Evolutionary conservation across 2,329 filamentous ascomycete species (phyloP).

Genomic region (Leptodontidium sp.): DNA sequence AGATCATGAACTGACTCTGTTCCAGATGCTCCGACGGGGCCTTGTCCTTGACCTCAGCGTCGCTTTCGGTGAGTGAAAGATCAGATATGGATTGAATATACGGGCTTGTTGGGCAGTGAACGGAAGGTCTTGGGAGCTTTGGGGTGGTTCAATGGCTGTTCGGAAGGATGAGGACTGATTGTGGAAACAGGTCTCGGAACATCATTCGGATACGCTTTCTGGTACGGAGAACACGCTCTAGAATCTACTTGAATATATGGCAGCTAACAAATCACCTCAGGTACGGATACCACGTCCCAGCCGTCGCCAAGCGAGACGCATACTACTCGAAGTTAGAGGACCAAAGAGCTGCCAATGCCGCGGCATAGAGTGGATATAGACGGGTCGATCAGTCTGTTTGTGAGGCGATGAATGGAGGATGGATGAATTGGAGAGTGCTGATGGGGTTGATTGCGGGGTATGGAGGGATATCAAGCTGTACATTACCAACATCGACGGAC

Average conservation of each 20-base stretch:
- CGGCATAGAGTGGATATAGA: constrained; percentile 34
- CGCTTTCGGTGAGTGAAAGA: constrained; percentile 57
- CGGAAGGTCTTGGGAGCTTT: not conserved
- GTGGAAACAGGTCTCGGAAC: constrained; percentile 58
- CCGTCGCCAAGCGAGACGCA: constrained; percentile 50
- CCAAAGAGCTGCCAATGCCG: constrained; percentile 47
- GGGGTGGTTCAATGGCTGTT: not conserved
- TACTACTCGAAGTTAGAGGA: constrained; percentile 54
- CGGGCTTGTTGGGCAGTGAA: not conserved
- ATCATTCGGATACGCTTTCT: constrained; percentile 61
- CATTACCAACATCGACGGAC: constrained; percentile 43
- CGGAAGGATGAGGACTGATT: constrained; percentile 25
- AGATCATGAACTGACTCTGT: constrained; percentile 42
- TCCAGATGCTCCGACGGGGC: constrained; percentile 64
- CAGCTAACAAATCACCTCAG: constrained; percentile 33
- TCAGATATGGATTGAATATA: not conserved
- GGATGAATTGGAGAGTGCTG: constrained; percentile 19
- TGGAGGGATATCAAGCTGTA: constrained; percentile 41
- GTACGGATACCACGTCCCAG: constrained; percentile 54
- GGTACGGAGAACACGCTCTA: constrained; percentile 52
- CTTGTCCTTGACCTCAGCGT: constrained; percentile 66
- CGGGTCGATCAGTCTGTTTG: constrained; percentile 14
- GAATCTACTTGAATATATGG: not conserved
- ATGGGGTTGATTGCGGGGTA: constrained; percentile 18
- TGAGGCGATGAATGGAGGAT: constrained; percentile 18